Evolutionary conservation across 176 grass and related monocot genomes (phyloP).

Genomic region (Poa annua): DNA sequence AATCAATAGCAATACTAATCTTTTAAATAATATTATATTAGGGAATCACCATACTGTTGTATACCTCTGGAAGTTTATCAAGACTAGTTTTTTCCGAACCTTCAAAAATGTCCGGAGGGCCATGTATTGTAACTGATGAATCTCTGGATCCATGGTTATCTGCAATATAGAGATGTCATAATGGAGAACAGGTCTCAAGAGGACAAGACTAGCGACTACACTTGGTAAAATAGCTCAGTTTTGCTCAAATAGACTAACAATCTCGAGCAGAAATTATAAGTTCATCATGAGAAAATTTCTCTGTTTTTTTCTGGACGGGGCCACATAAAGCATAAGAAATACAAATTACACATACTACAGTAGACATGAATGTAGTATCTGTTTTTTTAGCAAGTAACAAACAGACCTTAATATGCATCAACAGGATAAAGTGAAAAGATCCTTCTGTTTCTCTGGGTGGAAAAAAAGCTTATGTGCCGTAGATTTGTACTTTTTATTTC

Average conservation of each 20-base stretch:
- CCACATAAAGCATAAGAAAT: not conserved
- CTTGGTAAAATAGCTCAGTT: not conserved
- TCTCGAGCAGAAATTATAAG: not conserved
- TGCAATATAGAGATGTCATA: conserved; percentile 12
- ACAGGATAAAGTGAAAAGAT: too few relatives aligned
- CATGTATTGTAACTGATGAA: not conserved
- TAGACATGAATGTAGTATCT: not conserved
- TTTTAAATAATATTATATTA: not conserved
- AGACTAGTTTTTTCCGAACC: not conserved
- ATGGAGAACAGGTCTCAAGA: not conserved
- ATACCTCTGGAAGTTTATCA: conserved; percentile 36
- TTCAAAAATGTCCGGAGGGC: not conserved
- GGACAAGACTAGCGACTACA: not conserved
- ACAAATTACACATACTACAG: conserved; percentile 1
- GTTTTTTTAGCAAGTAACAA: too few relatives aligned
- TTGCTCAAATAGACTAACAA: not conserved
- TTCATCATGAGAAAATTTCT: not conserved
- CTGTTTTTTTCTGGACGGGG: not conserved
- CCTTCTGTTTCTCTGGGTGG: not conserved
- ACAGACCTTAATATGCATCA: too few relatives aligned
- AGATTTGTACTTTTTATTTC: not conserved
- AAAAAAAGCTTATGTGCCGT: not conserved
- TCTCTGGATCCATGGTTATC: conserved; percentile 1
- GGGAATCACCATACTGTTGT: not conserved
- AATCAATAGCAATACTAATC: not conserved